These are phyloP conservation scores for Salvia hispanica DNA, from an alignment of 257 asterid species.

Conservation along the genomic window DNA sequence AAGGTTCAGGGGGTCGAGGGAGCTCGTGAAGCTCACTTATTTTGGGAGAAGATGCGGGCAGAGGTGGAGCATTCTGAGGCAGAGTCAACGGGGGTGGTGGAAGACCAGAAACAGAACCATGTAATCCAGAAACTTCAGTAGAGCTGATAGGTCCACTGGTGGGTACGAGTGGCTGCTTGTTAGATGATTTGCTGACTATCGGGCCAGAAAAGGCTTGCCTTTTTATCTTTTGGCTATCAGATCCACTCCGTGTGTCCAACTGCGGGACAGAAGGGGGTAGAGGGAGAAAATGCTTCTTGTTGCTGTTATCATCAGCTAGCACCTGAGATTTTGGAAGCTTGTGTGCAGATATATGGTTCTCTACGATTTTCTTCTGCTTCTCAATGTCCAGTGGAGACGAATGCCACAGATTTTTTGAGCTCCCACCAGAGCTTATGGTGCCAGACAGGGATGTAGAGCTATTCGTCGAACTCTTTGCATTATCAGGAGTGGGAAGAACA, in stretches of 20 bases:
- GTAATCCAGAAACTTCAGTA: constrained; percentile 52
- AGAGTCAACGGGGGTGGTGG: constrained; percentile 49
- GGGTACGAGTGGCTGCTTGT: constrained; percentile 50
- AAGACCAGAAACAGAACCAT: constrained; percentile 42
- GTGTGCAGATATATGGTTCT: constrained; percentile 45
- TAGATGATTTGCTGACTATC: constrained; percentile 63
- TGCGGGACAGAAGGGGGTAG: constrained; percentile 61
- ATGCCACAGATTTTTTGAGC: constrained; percentile 72
- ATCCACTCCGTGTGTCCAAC: constrained; percentile 50
- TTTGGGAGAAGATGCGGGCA: constrained; percentile 75
- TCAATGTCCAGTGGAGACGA: constrained; percentile 83
- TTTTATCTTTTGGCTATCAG: constrained; percentile 52
- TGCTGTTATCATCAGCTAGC: constrained; percentile 49
- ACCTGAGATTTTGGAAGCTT: constrained; percentile 45
- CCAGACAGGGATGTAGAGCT: constrained; percentile 44
- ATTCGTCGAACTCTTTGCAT: constrained; percentile 61
- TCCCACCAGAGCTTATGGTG: constrained; percentile 40
- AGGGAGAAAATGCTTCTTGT: constrained; percentile 59
- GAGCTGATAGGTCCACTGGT: constrained; percentile 65
- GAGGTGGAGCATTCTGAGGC: constrained; percentile 67
- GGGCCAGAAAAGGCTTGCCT: constrained; percentile 90
- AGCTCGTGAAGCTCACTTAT: constrained; percentile 95
- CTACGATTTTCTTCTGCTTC: constrained; percentile 55
- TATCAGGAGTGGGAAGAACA: constrained; percentile 84
- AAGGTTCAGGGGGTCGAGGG: constrained; percentile 85